A percentile compares a stretch with the other conserved stretches of the same genome.
These are phyloP conservation scores for Pythium folliculosum DNA, from an alignment of 352 stramenopile species.

Conservation along the genomic window DNA sequence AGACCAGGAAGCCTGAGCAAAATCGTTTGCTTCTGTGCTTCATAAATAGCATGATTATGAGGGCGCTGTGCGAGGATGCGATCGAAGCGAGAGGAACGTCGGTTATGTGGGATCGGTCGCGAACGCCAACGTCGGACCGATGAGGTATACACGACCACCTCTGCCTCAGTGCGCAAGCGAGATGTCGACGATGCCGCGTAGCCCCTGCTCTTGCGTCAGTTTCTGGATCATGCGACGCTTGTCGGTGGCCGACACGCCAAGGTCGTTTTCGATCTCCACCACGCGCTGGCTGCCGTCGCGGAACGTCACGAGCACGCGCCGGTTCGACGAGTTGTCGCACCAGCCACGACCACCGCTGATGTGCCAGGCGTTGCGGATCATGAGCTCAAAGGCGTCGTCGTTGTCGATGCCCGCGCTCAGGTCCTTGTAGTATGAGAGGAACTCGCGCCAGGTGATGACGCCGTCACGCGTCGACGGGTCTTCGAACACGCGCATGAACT, in stretches of 20 bases:
- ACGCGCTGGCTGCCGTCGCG: slow-evolving; percentile 68
- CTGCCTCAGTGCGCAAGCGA: slow-evolving; percentile 38
- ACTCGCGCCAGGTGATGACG: slow-evolving; percentile 80
- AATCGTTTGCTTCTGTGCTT: neutral
- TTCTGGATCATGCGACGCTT: slow-evolving; percentile 56
- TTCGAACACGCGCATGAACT: slow-evolving; percentile 83
- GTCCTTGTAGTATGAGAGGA: slow-evolving; percentile 91
- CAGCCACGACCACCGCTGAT: slow-evolving; percentile 77
- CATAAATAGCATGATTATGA: slow-evolving; percentile 21
- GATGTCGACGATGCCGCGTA: slow-evolving; percentile 54
- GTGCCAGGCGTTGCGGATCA: slow-evolving; percentile 87
- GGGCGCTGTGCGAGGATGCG: neutral
- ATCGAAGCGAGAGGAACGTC: neutral
- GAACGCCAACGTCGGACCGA: neutral
- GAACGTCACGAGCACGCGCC: slow-evolving; percentile 73
- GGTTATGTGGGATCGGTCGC: neutral
- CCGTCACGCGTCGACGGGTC: slow-evolving; percentile 40
- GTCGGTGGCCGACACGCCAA: slow-evolving; percentile 49
- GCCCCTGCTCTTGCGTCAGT: slow-evolving; percentile 49
- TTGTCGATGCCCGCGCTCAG: slow-evolving; percentile 72
- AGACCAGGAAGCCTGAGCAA: neutral
- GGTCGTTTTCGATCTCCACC: slow-evolving; percentile 70
- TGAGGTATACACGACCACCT: no score
- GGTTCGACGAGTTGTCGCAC: slow-evolving; percentile 75
- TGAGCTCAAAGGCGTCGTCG: slow-evolving; percentile 89